Base-by-base conservation (phyloP, 805 yeast species). In the Clavispora santaluciae region DNA sequence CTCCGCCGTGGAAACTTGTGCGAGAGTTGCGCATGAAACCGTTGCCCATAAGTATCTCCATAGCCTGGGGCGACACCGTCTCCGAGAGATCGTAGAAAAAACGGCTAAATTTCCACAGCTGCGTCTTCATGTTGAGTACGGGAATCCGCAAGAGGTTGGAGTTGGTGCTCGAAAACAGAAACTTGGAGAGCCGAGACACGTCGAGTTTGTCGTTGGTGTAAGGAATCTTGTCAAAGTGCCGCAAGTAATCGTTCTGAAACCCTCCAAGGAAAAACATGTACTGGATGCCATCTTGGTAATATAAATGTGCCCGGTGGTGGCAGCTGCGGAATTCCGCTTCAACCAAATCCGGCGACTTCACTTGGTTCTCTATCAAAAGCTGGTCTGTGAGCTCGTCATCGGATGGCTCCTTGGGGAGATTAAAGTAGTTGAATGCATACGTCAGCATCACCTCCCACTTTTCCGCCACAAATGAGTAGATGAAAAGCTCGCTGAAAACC, bases 261-360 rank as follows among this genome's bases (percentile, higher is more conserved):
- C 75, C 75, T 6, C 73, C 75, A 21, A 66, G 34, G 35, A 69
- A 66, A 16, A 68, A 56, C 10, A 68, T 53, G 40, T 59, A 63
- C 36, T 63, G 68, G 16, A 57, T 49, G 11, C 60, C 68, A 20
- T 60, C 66, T 17, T 59, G 61, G 33, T 51, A 52, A 38, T 59
- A 63, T 33, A 60, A 59, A 28, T 63, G 49, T 5, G 69, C 65
- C 11, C 60, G 57, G 44, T 69, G 73, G 43, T 68, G 72, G 48
- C 72, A 64, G 6, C 67, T 54, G n/a, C 73, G 45, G 15, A 69
- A 50, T 45, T 69, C 75, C 7, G 73, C 73, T 33, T 64, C 70
- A 12, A 59, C 49, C 8, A 64, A 48, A 18, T 52, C 40, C 1
- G 72, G 63, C 9, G 54, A 39, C 5, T 48, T 51, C 11, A 59